Evolutionary conservation across 2,329 filamentous ascomycete genomes (phyloP).

Genomic region (Microcyclospora tardicrescens): DNA sequence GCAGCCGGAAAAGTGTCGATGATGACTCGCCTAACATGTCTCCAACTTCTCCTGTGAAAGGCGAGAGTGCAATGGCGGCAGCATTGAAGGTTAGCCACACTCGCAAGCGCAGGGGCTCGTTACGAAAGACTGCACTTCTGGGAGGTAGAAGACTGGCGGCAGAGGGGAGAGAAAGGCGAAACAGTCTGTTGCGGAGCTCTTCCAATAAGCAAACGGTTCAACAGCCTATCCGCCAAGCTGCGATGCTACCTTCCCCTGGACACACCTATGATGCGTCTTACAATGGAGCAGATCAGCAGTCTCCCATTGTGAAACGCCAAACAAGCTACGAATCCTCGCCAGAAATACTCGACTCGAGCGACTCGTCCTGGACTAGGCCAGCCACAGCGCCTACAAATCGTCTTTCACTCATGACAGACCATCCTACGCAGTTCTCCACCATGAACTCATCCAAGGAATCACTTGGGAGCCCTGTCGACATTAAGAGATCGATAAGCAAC

Average conservation of each 20-base stretch:
- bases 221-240: background rate
- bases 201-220: slow-evolving; percentile 12
- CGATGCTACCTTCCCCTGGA: too few relatives aligned
- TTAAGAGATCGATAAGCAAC: slow-evolving; percentile 33
- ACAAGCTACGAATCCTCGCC: too few relatives aligned
- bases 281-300: too few relatives aligned
- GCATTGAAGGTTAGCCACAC: slow-evolving; percentile 40
- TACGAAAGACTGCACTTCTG: slow-evolving; percentile 75
- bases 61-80: slow-evolving; percentile 38
- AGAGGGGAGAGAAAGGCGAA: slow-evolving; percentile 42
- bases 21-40: slow-evolving; percentile 16
- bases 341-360: slow-evolving; percentile 2
- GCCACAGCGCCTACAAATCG: slow-evolving; percentile 14
- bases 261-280: too few relatives aligned
- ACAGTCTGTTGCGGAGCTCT: slow-evolving; percentile 24
- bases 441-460: slow-evolving; percentile 5
- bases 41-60: slow-evolving; percentile 16
- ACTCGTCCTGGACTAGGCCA: slow-evolving; percentile 21
- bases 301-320: too few relatives aligned
- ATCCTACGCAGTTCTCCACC: slow-evolving; percentile 5
- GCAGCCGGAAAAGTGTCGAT: slow-evolving; percentile 19
- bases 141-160: slow-evolving; percentile 51
- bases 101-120: slow-evolving; percentile 65
- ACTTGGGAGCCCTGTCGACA: slow-evolving; percentile 18
- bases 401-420: slow-evolving; percentile 17